Conservation (phyloP, 768 basidiomycete species). For the Suillus plorans region DNA sequence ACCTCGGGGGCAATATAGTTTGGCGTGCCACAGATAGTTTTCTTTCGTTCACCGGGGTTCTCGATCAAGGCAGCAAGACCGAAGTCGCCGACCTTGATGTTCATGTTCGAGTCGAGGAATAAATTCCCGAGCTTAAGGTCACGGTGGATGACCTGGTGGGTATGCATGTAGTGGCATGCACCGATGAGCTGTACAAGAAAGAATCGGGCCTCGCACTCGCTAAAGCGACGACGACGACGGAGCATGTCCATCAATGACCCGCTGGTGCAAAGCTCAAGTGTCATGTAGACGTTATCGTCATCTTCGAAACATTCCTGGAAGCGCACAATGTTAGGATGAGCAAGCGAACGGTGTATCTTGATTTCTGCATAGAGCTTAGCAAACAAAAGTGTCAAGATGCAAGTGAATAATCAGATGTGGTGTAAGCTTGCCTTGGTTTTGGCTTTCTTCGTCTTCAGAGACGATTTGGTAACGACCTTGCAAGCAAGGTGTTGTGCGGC, state of each 20-base stretch:
- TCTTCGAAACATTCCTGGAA: conserved; percentile 98
- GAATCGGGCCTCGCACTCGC: conserved; percentile 90
- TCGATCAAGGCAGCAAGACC: conserved; percentile 96
- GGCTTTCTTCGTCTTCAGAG: conserved; percentile 92
- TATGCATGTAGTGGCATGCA: conserved; percentile 97
- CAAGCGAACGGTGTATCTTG: conserved; percentile 89
- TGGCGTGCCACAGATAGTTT: conserved; percentile 98
- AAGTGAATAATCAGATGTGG: no score
- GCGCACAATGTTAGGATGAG: conserved; percentile 89
- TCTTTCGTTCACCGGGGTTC: conserved; percentile 94
- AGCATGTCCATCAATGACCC: conserved; percentile 93
- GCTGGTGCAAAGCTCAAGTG: conserved; percentile 86
- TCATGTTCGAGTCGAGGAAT: conserved; percentile 89
- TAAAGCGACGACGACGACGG: conserved; percentile 80
- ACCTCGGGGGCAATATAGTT: conserved; percentile 99
- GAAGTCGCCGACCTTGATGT: conserved; percentile 96
- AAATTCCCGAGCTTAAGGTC: conserved; percentile 97
- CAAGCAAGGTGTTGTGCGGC: conserved; percentile 68
- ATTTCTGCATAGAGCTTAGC: conserved; percentile 95
- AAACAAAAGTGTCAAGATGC: conserved; percentile 3
- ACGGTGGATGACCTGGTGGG: conserved; percentile 94
- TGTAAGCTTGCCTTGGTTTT: conserved; percentile 77
- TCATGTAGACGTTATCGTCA: conserved; percentile 94
- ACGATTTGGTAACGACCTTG: conserved; percentile 93
- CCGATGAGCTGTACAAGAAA: conserved; percentile 94